phyloP scores from a whole-genome alignment of 176 grass and related monocot species.

The Neostapfia colusana region DNA sequence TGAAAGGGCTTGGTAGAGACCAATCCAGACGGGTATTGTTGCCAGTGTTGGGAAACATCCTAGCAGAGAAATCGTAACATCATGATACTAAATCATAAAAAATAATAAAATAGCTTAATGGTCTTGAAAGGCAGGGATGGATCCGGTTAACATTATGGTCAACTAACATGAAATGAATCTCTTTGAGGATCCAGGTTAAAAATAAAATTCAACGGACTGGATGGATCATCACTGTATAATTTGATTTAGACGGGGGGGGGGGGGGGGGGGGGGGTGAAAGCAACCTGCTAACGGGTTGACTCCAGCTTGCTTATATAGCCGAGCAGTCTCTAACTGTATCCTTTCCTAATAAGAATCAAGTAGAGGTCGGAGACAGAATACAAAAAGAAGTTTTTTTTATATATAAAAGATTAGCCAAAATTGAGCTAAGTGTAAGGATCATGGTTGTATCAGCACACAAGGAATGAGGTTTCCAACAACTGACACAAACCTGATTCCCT shows the following conservation, averaged over 20 bases:
- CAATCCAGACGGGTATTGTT: conserved; percentile 97
- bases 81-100: conserved; percentile 5
- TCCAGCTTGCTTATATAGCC: conserved; percentile 91
- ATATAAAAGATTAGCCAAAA: neutral
- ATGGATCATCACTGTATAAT: neutral
- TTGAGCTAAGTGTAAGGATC: conserved; percentile 11
- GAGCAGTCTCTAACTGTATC: conserved; percentile 93
- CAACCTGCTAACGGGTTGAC: conserved; percentile 95
- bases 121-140: neutral
- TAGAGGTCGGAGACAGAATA: conserved; percentile 27
- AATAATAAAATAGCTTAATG: neutral
- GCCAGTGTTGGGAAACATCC: conserved; percentile 98
- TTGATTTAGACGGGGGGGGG: conserved; percentile 1
- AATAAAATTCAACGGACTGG: neutral
- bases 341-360: conserved; percentile 67
- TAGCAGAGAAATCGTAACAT: conserved; percentile 39
- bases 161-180: neutral
- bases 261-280: conserved; percentile 27
- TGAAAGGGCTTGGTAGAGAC: conserved; percentile 96
- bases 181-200: neutral
- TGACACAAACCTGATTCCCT: conserved; percentile 78
- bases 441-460: conserved; percentile 13
- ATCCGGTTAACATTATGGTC: neutral
- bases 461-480: neutral
- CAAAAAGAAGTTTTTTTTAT: neutral